Base-by-base conservation (phyloP, 805 yeast genomes). In the Wickerhamiella parazyma region DNA sequence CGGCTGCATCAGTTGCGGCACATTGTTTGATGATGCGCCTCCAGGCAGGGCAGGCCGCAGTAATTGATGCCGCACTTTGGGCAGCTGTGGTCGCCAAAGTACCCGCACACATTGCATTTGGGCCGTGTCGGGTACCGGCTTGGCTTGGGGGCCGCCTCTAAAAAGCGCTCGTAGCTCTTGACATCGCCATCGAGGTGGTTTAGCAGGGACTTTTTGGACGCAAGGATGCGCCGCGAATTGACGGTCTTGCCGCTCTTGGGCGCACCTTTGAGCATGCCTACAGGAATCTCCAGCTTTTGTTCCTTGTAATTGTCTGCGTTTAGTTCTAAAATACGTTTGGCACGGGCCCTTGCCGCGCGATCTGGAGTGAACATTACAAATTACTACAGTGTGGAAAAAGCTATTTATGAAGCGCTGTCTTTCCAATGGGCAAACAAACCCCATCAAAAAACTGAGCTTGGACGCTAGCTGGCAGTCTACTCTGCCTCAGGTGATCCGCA, bases 401-500 rank as follows among this genome's bases (percentile, higher is more conserved):
- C 31, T 28, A 28, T 28, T 28, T 28, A 28, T 28, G 22, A 39
- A 39, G 28, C 35, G 42, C 33, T 34, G 29, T 16, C 22, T 39
- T 16, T 31, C 35, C 18, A 39, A 39, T 39, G 42, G 42, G 24
- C 25, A 20, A 21, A 14, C 25, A 19, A 34, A 34, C 21, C 29
- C 35, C 11, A 2, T 39, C 3, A 39, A 39, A 29, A 39, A 31
- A 21, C 18, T 31, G 36, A 21, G 29, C 24, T 21, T 39, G 10
- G 42, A 39, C 19, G 16, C 35, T 11, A 31, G 36, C 10, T 39
- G 42, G 42, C 36, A 39, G 42, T 20, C 29, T 19, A 39, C 42
- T 6, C 29, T 39, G 40, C 76, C 83, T 38, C 71, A 71, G 42
- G 95, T 86, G 3, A 93, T 86, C 31, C 74, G 78, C 49, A 74